Evolutionary conservation across 2,329 filamentous ascomycete species (phyloP), one percentile per base, ranked within the genome.

Genomic region (Apiospora phragmitis): DNA sequence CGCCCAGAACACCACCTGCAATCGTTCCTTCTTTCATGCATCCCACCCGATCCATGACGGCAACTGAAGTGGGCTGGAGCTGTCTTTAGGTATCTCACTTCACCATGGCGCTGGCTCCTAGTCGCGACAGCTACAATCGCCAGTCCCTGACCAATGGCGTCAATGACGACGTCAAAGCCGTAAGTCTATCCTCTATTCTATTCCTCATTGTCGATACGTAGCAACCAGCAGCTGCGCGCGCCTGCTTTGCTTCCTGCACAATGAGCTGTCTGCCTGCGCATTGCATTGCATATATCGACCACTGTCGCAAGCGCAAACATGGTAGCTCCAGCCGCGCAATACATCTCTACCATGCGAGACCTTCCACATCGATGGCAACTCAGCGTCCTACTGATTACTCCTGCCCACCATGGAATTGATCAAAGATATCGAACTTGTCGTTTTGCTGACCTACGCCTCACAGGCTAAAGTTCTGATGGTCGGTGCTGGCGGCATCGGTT

Each of bases 401-500:
- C 32, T 38, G 21, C 18, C 55, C 29, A 62, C 70, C 47, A 76
- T 77, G 74, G 73, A 71, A 41, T 14, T 59, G 51, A 35, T 47
- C 49, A 14, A 38, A 35, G 41, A 32, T 16, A 32, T 26, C 24
- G 70, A 74, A 38, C 43, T 65, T 35, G 67, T 70, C 35, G 70
- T 72, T 41, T 66, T 72, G 77, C 83, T 85, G 77, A 85, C 78
- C 55, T 55, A 72, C 67, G 62, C 69, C 70, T 74, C 72, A 72
- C 83, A 97, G 94, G 89, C 94, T 72, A 93, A 92, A 73, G 92
- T 98, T 69, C 87, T 99, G 71, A 94, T 99, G 86, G 95, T 99
- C 70, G 96, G 96, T 77, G 96, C 96, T 70, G 96, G 96, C 73
- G 96, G 96, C 73, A 99, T 99, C 79, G 96, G 96, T 76, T 99